Percentiles rank a stretch among this genome's conserved stretches.
phyloP scores from a whole-genome alignment of 306 rosid genomes.

The Lablab purpureus region DNA sequence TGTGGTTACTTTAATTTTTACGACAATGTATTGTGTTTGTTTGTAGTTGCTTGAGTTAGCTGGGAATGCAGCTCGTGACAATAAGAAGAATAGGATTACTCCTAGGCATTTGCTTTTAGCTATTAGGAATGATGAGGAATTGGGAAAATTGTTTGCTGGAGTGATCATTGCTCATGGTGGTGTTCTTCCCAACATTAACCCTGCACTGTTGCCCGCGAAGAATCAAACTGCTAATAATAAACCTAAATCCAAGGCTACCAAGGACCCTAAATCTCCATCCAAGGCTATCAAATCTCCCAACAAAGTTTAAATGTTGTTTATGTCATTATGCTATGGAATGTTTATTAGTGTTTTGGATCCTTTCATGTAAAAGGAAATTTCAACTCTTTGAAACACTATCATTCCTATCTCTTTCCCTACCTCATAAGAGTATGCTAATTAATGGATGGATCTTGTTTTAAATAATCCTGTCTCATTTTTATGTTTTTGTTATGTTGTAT shows the following conservation, averaged over 20 bases:
- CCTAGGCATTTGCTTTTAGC: conserved; percentile 83
- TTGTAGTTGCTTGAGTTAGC: conserved; percentile 94
- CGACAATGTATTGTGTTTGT: no score
- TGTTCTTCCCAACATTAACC: conserved; percentile 88
- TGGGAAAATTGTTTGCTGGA: conserved; percentile 83
- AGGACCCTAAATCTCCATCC: conserved; percentile 73
- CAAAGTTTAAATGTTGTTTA: conserved; percentile 52
- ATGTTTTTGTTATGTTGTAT: no score
- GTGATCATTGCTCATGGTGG: conserved; percentile 95
- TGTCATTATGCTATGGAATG: conserved; percentile 49
- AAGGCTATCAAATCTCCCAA: conserved; percentile 77
- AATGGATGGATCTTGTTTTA: no score
- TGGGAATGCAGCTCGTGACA: no score
- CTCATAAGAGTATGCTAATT: no score
- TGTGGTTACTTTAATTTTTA: no score
- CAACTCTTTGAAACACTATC: not conserved
- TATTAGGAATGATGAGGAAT: conserved; percentile 85
- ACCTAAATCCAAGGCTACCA: conserved; percentile 34
- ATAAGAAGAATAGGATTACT: conserved; percentile 79
- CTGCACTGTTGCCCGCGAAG: conserved; percentile 77
- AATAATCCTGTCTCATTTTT: no score
- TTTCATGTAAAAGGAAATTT: not conserved
- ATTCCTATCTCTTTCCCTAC: not conserved
- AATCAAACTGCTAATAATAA: no score
- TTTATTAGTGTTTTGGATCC: conserved; percentile 16